Evolutionary conservation across 352 stramenopile genomes (phyloP), one percentile per base, ranked within the genome.

Genomic region (Phytophthora pini): DNA sequence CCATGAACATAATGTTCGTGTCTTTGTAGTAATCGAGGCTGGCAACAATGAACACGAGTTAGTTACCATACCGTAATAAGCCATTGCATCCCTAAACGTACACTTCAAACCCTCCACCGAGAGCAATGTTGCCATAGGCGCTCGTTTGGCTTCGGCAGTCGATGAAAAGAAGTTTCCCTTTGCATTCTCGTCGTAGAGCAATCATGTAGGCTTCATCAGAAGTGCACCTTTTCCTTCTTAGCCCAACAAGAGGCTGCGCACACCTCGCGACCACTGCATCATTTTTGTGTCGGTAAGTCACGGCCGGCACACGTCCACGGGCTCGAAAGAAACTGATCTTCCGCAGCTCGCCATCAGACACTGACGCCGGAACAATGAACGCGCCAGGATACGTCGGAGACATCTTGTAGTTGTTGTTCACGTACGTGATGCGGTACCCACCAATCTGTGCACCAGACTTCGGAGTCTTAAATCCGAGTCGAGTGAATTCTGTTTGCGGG

Each of bases 231-330:
- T 98, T 97, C 11, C 97, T 89, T 44, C 96, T 82, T 6, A 99
- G 68, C 6, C 97, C 97, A 2, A 99, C 92, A 57, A 98, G 88
- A 4, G 97, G 97, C 65, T 99, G 97, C 12, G 95, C 81, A 50
- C 87, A 98, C 27, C 97, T 79, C 38, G 90, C 98, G 27, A 99
- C 90, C n/a, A 94, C 75, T 1, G 93, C 90, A 41, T 96, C 91
- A 69, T 98, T 97, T 5, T 77, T 72, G 69, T 95, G 87, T 4
- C 88, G 81, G 75, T 97, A 99, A 2, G 93, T 97, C 27, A 99
- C 76, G 8, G 88, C 86, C 0, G 95, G 95, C 2, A 99, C 84
- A 24, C 97, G 90, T 43, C 94, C 93, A 63, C 96, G 91, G 5
- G 87, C 92, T 53, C 97, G 88, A 64, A 99, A 99, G 46, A 84